Base-by-base conservation (phyloP, 2,329 filamentous ascomycete genomes). In the Fusarium fracticaudum region DNA sequence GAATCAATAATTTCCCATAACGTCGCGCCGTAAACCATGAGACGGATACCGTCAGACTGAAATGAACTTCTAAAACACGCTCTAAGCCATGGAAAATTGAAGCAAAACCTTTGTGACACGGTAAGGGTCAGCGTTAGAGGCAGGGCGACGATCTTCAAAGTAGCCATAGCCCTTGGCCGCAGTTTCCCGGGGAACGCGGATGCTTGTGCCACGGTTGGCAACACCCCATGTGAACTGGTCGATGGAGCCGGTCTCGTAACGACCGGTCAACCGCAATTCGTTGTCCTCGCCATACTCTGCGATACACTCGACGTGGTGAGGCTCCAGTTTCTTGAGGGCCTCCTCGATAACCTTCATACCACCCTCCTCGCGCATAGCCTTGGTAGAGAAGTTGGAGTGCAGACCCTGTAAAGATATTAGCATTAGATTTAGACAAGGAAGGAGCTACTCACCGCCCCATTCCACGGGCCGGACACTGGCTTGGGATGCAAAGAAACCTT, bases 401-500 rank as follows among this genome's bases (percentile, higher is more conserved):
- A 98, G 92, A 85, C 95, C 94, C 66, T n/a, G 5, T 0, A n/a
- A 6, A 29, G 31, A 60, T 22, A 31, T 68, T 48, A 26, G n/a
- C n/a, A n/a, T n/a, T n/a, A n/a, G n/a, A n/a, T n/a, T n/a, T n/a
- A n/a, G n/a, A n/a, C n/a, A n/a, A n/a, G n/a, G n/a, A n/a, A n/a
- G n/a, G n/a, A n/a, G n/a, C n/a, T n/a, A n/a, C n/a, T n/a, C n/a
- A n/a, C n/a, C n/a, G n/a, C n/a, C n/a, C 29, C 96, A 88, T 98
- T 98, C 96, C 96, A 98, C 15, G 81, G 93, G 81, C 96, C n/a
- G n/a, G n/a, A n/a, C n/a, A n/a, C n/a, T n/a, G n/a, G 96, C 91
- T 99, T 99, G 83, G 96, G 96, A 81, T 95, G 91, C 84, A 98
- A 92, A 44, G 96, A 97, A 75, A 98, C 95, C 90, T 95, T 95